Evolutionary conservation across 2,329 filamentous ascomycete genomes (phyloP).

Genomic region (Thielaviopsis musarum): DNA sequence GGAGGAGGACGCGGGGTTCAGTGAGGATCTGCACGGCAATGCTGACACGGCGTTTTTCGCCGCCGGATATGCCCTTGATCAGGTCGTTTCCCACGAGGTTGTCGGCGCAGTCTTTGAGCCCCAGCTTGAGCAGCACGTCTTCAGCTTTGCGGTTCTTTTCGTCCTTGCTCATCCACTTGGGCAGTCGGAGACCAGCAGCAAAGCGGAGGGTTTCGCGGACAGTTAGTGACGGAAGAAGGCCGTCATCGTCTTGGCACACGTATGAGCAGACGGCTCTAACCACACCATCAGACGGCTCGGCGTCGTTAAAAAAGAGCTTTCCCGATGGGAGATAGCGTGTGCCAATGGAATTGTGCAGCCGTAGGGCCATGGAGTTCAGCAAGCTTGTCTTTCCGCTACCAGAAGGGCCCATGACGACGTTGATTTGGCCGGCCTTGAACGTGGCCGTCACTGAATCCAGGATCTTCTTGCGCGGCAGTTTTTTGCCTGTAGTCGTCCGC

Average conservation of each 20-base stretch:
- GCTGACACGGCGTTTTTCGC: slow-evolving; percentile 61
- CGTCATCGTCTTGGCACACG: slow-evolving; percentile 65
- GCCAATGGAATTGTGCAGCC: slow-evolving; percentile 42
- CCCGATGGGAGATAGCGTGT: slow-evolving; percentile 47
- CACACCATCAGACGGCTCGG: slow-evolving; percentile 49
- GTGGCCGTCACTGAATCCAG: slow-evolving; percentile 48
- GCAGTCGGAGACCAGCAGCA: slow-evolving; percentile 53
- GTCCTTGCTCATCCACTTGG: slow-evolving; percentile 49
- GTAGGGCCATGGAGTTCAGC: slow-evolving; percentile 53
- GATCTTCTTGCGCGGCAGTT: slow-evolving; percentile 38
- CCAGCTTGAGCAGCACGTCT: slow-evolving; percentile 57
- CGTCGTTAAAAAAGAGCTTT: slow-evolving; percentile 51
- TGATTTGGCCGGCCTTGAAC: slow-evolving; percentile 51
- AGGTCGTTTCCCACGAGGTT: slow-evolving; percentile 56
- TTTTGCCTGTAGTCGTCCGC: slow-evolving; percentile 33
- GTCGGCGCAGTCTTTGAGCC: slow-evolving; percentile 61
- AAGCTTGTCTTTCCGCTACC: slow-evolving; percentile 63
- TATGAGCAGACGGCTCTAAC: slow-evolving; percentile 59
- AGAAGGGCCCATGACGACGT: slow-evolving; percentile 67
- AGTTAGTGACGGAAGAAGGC: slow-evolving; percentile 54
- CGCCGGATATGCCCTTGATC: slow-evolving; percentile 63
- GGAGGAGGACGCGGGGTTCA: slow-evolving; percentile 52
- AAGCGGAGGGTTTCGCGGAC: slow-evolving; percentile 59
- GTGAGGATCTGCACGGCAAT: slow-evolving; percentile 66
- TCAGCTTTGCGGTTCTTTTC: slow-evolving; percentile 54